These are phyloP conservation scores for Pyrenophora teres DNA, from an alignment of 2,329 filamentous ascomycete genomes.

Conservation along the genomic window DNA sequence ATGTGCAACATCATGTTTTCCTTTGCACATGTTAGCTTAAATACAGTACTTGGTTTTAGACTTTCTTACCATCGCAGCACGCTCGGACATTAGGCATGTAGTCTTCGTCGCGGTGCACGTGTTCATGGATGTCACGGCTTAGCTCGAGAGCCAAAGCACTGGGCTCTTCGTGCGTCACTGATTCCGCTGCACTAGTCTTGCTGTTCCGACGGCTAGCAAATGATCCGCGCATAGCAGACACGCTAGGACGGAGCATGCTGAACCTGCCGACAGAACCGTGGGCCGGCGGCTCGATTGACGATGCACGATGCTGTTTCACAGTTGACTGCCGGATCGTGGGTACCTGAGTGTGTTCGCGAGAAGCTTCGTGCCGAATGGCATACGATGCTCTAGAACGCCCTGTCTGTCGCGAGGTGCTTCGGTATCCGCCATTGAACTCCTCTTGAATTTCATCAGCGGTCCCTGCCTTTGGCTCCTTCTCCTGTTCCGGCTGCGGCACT, in stretches of 20 bases:
- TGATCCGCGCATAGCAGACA: conserved; percentile 52
- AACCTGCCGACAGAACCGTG: conserved; percentile 54
- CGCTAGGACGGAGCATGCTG: conserved; percentile 52
- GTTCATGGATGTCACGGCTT: conserved; percentile 73
- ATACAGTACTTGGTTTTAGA: conserved; percentile 6
- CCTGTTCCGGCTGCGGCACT: conserved; percentile 34
- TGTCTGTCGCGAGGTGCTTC: conserved; percentile 59
- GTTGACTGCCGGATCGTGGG: conserved; percentile 54
- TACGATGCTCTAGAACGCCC: conserved; percentile 66
- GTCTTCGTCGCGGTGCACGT: conserved; percentile 74
- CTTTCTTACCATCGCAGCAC: conserved; percentile 87
- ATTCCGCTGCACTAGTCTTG: conserved; percentile 43
- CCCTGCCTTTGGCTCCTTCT: conserved; percentile 55
- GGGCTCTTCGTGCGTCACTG: conserved; percentile 56
- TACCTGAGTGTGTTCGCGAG: conserved; percentile 46
- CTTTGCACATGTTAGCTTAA: conserved; percentile 30
- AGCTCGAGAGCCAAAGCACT: conserved; percentile 79
- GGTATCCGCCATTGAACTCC: conserved; percentile 76
- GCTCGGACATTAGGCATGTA: conserved; percentile 92
- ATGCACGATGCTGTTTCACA: conserved; percentile 34
- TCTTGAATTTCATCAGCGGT: conserved; percentile 61
- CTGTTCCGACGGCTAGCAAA: conserved; percentile 54
- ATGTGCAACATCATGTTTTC: conserved; percentile 58
- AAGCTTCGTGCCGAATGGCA: conserved; percentile 62
- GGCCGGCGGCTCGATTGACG: conserved; percentile 38